These are phyloP conservation scores for Prunus fruticosa DNA, from an alignment of 306 rosid genomes.

Conservation along the genomic window DNA sequence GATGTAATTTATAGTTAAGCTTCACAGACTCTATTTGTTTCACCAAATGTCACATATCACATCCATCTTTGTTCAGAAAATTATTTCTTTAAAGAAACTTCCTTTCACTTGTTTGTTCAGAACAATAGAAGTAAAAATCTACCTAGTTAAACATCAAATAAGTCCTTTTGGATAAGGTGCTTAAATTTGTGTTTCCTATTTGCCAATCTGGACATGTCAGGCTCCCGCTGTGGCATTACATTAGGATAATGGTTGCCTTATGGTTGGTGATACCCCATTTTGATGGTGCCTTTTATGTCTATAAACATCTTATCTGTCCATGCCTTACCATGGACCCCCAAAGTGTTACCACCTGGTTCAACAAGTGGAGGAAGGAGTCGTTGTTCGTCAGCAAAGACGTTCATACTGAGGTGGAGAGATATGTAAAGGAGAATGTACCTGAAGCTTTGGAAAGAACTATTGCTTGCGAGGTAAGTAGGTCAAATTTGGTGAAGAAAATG, in stretches of 20 bases:
- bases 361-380: slow-evolving; percentile 17
- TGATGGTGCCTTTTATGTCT: slow-evolving; percentile 45
- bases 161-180: no score
- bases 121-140: no score
- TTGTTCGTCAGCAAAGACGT: background rate
- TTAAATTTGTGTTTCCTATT: no score
- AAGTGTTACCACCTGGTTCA: slow-evolving; percentile 13
- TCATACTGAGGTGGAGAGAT: slow-evolving; percentile 41
- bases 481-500: background rate
- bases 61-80: no score
- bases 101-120: no score
- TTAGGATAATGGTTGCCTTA: slow-evolving; percentile 45
- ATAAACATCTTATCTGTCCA: slow-evolving; percentile 26
- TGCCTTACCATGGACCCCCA: slow-evolving; percentile 21
- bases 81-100: no score
- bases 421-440: slow-evolving; percentile 41
- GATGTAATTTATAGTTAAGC: no score
- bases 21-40: no score
- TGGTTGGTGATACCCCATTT: slow-evolving; percentile 47
- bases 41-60: no score
- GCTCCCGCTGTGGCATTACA: slow-evolving; percentile 45
- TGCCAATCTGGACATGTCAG: slow-evolving; percentile 23
- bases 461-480: slow-evolving; percentile 35
- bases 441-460: slow-evolving; percentile 43
- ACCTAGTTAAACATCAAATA: no score